Evolutionary conservation across 768 basidiomycete species (phyloP).

Genomic region (Podaxis pistillaris): DNA sequence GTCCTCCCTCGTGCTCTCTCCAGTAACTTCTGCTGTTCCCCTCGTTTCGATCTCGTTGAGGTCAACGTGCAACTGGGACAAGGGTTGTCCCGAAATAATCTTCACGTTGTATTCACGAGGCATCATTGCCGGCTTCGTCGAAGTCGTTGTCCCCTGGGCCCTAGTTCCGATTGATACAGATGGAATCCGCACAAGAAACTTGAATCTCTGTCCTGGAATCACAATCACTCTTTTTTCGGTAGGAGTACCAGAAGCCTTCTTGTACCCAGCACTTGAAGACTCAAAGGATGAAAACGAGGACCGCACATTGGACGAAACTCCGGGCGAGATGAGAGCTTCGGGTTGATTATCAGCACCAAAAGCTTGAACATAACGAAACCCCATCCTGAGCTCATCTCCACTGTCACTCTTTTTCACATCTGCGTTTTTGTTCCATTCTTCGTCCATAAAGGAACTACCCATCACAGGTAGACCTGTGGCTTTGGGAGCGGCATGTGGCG

Average conservation of each 20-base stretch:
- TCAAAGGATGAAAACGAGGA: constrained; percentile 66
- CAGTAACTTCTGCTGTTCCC: constrained; percentile 56
- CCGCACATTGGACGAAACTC: constrained; percentile 36
- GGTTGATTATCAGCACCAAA: constrained; percentile 52
- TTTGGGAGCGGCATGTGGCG: constrained; percentile 20
- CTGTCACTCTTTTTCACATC: constrained; percentile 38
- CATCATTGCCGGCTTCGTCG: constrained; percentile 1
- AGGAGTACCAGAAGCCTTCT: constrained; percentile 25
- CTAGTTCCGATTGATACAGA: constrained; percentile 19
- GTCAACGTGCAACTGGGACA: constrained; percentile 54
- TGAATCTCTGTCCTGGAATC: constrained; percentile 57
- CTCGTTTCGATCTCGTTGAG: constrained; percentile 40
- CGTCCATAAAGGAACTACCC: constrained; percentile 24
- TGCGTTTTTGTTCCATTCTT: constrained; percentile 41
- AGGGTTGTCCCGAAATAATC: constrained; percentile 47
- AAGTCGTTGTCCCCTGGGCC: constrained; percentile 6
- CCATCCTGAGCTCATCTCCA: constrained; percentile 66
- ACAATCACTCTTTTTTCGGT: constrained; percentile 43
- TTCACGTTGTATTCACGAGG: constrained; percentile 38
- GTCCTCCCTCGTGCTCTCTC: constrained; percentile 48
- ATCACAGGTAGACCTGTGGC: constrained; percentile 18
- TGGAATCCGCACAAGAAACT: constrained; percentile 50
- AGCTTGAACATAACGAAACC: constrained; percentile 68
- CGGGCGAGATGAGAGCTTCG: constrained; percentile 26
- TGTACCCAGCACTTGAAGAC: constrained; percentile 50